A percentile compares a stretch with the other conserved stretches of the same genome.
Evolutionary conservation across 1,284 basidiomycete genomes (phyloP).

Genomic region (Veloboletus limbatus): DNA sequence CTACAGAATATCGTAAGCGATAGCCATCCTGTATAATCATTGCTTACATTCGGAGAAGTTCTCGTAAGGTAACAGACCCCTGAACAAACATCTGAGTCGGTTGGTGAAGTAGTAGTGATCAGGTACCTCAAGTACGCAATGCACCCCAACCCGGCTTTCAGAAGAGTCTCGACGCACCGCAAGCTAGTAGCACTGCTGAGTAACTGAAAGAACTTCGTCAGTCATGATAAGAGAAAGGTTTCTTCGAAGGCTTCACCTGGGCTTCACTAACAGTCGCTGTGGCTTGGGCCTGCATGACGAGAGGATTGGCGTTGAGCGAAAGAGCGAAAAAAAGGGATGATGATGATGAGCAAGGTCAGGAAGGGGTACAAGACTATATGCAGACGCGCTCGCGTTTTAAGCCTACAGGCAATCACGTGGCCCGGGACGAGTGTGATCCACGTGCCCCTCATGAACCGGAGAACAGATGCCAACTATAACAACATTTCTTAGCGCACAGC

Average conservation of each 20-base stretch:
- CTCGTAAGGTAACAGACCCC: constrained; percentile 64
- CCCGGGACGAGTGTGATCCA: too few relatives aligned
- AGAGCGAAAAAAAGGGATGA: neutral
- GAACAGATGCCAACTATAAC: too few relatives aligned
- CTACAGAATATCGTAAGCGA: constrained; percentile 14
- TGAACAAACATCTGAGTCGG: constrained; percentile 16
- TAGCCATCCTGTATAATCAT: neutral
- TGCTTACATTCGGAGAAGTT: constrained; percentile 71
- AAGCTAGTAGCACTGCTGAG: constrained; percentile 62
- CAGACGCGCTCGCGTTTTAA: constrained; percentile 15
- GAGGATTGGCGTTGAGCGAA: neutral
- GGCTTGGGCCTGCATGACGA: constrained; percentile 30
- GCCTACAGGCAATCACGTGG: constrained; percentile 24
- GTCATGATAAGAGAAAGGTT: neutral
- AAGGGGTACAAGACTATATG: neutral
- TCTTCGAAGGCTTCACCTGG: constrained; percentile 22
- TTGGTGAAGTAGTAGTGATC: neutral
- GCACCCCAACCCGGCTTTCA: constrained; percentile 71
- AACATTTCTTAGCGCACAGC: neutral
- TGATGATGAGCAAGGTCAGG: constrained; percentile 5
- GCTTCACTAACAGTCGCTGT: constrained; percentile 19
- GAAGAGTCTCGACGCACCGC: constrained; percentile 63
- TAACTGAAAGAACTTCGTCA: constrained; percentile 33
- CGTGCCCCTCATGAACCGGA: too few relatives aligned
- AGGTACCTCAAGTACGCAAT: constrained; percentile 70